phyloP scores from a whole-genome alignment of 352 stramenopile species.

The Phytophthora palmivora region DNA sequence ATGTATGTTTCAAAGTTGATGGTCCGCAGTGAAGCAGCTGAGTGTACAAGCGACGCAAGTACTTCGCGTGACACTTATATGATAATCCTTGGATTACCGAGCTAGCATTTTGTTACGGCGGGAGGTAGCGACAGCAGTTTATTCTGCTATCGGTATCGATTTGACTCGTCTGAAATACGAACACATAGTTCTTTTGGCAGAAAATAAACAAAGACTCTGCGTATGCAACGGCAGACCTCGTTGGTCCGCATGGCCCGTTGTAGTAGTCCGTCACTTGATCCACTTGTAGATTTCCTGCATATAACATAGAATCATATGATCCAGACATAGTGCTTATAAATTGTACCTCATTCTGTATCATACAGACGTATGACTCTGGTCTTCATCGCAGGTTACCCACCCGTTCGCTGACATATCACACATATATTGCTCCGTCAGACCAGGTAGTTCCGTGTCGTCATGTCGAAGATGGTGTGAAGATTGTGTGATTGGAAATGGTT shows the following conservation, averaged over 20 bases:
- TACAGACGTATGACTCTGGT: constrained; percentile 16
- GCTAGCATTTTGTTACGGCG: neutral
- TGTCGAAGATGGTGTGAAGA: no score
- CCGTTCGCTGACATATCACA: neutral
- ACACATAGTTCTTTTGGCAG: constrained; percentile 26
- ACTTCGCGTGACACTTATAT: neutral
- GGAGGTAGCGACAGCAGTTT: neutral
- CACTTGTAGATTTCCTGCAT: neutral
- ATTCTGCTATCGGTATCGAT: constrained; percentile 14
- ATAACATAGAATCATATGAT: neutral
- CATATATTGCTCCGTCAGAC: constrained; percentile 1
- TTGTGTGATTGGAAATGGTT: no score
- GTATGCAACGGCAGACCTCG: constrained; percentile 17
- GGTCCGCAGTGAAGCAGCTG: no score
- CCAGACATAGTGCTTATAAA: neutral
- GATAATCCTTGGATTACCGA: neutral
- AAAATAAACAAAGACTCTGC: constrained; percentile 18
- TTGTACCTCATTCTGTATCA: constrained; percentile 13
- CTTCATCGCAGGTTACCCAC: neutral
- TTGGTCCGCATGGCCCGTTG: constrained; percentile 6
- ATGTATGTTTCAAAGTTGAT: no score
- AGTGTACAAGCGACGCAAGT: no score
- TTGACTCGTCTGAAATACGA: constrained; percentile 20
- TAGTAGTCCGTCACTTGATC: constrained; percentile 21
- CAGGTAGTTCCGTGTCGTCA: neutral